phyloP scores from a whole-genome alignment of 345 rosid genomes.

The Melastoma malabathricum region DNA sequence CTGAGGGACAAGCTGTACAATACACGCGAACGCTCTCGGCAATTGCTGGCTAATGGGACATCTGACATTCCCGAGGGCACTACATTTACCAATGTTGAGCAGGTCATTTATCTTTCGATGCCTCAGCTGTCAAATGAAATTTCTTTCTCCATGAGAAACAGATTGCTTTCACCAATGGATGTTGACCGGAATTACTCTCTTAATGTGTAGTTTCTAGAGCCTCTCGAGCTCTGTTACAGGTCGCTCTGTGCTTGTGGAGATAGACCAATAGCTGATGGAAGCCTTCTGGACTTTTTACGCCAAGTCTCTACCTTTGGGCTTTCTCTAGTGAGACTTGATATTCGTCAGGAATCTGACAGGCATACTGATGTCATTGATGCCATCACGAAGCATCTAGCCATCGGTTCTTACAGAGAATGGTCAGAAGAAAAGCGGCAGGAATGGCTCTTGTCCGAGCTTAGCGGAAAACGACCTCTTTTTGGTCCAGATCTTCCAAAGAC shows the following conservation, averaged over 20 bases:
- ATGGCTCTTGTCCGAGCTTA: conserved; percentile 84
- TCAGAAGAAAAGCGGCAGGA: conserved; percentile 71
- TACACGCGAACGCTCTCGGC: conserved; percentile 91
- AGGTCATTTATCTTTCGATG: conserved; percentile 22
- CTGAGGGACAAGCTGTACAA: conserved; percentile 84
- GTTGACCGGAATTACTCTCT: not conserved
- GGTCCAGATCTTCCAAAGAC: conserved; percentile 93
- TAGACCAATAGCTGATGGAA: conserved; percentile 89
- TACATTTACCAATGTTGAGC: conserved; percentile 62
- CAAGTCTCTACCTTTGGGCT: conserved; percentile 98
- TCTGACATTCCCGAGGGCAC: conserved; percentile 82
- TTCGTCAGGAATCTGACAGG: conserved; percentile 88
- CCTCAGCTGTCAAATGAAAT: not conserved
- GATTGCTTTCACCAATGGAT: not conserved
- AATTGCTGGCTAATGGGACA: conserved; percentile 51
- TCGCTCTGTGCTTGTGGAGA: conserved; percentile 83
- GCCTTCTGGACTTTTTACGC: conserved; percentile 88
- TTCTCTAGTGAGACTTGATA: conserved; percentile 83
- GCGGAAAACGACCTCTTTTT: conserved; percentile 88
- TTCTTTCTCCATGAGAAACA: not conserved
- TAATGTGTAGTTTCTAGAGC: conserved; percentile 63
- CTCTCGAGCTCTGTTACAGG: conserved; percentile 91
- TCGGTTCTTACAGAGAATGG: conserved; percentile 86
- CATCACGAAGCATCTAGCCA: conserved; percentile 59
- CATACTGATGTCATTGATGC: conserved; percentile 92